Evolutionary conservation across 441 rosid species (phyloP).

Genomic region (Bocquillonia castaneifolia): DNA sequence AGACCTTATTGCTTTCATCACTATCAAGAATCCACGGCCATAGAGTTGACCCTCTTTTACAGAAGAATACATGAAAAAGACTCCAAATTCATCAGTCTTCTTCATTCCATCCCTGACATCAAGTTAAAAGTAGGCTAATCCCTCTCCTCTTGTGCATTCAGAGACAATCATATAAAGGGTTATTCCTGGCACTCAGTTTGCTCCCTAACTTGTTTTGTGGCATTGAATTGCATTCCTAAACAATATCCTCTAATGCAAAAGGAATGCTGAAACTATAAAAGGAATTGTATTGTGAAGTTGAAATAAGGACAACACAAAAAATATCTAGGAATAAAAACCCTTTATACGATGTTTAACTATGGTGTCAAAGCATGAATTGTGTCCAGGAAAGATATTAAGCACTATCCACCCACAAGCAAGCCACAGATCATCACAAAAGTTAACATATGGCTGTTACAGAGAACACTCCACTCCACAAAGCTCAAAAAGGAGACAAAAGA

Average conservation of each 20-base stretch:
- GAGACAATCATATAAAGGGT: background rate
- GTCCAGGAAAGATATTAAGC: background rate
- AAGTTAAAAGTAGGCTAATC: background rate
- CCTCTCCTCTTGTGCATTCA: background rate
- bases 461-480: background rate
- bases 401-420: background rate
- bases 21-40: background rate
- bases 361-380: background rate
- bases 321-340: background rate
- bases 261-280: too few relatives aligned
- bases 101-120: too few relatives aligned
- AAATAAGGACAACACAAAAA: background rate
- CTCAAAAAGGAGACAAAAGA: background rate
- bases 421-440: background rate
- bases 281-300: too few relatives aligned
- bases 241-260: background rate
- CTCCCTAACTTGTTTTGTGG: background rate
- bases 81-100: conserved; percentile 7
- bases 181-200: background rate
- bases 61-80: conserved; percentile 1
- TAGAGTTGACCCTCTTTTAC: background rate
- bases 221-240: background rate
- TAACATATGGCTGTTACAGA: background rate
- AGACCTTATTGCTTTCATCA: too few relatives aligned
- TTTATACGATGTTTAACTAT: background rate